Percentiles rank a stretch among this genome's conserved stretches.
Conservation (phyloP, 441 rosid genomes). For the Erodium trifolium region DNA sequence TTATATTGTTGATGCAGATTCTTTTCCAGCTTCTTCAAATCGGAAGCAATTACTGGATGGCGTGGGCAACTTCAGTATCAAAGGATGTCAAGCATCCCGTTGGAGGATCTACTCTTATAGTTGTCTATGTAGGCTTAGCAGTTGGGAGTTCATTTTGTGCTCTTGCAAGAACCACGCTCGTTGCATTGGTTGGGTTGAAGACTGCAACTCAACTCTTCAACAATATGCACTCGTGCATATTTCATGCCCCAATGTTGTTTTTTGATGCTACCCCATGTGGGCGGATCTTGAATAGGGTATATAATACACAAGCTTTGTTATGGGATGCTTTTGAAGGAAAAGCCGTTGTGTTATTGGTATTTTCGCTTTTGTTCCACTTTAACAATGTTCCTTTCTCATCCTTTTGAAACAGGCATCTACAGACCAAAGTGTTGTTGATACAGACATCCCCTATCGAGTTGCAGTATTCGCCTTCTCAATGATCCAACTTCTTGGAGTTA, state of each 20-base stretch:
- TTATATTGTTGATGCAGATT: slow-evolving; percentile 52
- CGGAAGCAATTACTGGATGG: slow-evolving; percentile 92
- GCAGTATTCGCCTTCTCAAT: slow-evolving; percentile 39
- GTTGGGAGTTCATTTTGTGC: slow-evolving; percentile 65
- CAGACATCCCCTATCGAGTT: slow-evolving; percentile 42
- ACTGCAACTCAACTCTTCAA: slow-evolving; percentile 83
- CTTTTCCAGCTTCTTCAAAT: slow-evolving; percentile 69
- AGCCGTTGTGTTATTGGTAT: no score
- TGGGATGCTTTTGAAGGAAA: no score
- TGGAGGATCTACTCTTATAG: slow-evolving; percentile 34
- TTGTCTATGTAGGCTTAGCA: slow-evolving; percentile 61
- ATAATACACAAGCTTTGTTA: no score
- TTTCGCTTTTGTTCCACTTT: no score
- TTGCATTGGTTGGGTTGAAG: slow-evolving; percentile 60
- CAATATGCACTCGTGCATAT: slow-evolving; percentile 73
- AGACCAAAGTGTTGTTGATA: slow-evolving; percentile 69
- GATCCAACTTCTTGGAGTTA: slow-evolving; percentile 61
- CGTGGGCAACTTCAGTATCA: slow-evolving; percentile 79
- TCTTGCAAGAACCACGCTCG: slow-evolving; percentile 52
- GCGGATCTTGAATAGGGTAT: slow-evolving; percentile 69
- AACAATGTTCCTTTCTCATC: no score
- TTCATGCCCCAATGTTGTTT: slow-evolving; percentile 89
- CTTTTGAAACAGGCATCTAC: slow-evolving; percentile 54
- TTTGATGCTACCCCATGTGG: slow-evolving; percentile 96
- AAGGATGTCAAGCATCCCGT: slow-evolving; percentile 49